These are phyloP conservation scores for Yarrowia divulgata DNA, from an alignment of 805 yeast genomes.

Conservation along the genomic window DNA sequence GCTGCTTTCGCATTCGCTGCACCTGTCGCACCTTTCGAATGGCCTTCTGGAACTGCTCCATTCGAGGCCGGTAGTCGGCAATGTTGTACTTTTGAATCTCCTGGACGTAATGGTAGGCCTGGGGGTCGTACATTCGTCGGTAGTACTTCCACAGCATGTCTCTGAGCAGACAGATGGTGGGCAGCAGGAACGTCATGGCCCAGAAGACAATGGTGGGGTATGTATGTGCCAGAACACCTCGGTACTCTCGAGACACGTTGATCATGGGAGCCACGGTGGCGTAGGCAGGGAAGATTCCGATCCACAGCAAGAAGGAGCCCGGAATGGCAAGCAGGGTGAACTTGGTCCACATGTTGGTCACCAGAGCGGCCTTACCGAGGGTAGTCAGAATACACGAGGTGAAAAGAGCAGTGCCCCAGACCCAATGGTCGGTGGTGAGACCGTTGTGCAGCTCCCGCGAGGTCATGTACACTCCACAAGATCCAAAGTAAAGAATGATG, in stretches of 20 bases:
- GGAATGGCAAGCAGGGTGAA: conserved; percentile 92
- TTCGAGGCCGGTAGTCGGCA: conserved; percentile 92
- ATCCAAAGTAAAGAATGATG: conserved; percentile 77
- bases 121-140: conserved; percentile 90
- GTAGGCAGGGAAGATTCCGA: conserved; percentile 85
- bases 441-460: conserved; percentile 74
- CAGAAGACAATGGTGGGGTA: conserved; percentile 84
- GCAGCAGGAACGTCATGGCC: conserved; percentile 79
- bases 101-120: conserved; percentile 92
- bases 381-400: conserved; percentile 89
- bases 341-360: conserved; percentile 94
- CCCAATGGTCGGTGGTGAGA: conserved; percentile 83
- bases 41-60: conserved; percentile 96
- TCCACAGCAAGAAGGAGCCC: conserved; percentile 87
- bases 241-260: conserved; percentile 81
- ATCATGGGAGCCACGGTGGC: conserved; percentile 83
- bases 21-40: conserved; percentile 97
- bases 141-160: conserved; percentile 95
- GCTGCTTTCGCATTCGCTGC: conserved; percentile 95
- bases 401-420: conserved; percentile 90
- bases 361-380: conserved; percentile 91
- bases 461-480: conserved; percentile 69
- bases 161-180: conserved; percentile 78
- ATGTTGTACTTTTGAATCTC: conserved; percentile 95
- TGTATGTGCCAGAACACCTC: conserved; percentile 76